These are phyloP conservation scores for Lachancea nothofagi DNA, from an alignment of 805 yeast species.

Conservation along the genomic window DNA sequence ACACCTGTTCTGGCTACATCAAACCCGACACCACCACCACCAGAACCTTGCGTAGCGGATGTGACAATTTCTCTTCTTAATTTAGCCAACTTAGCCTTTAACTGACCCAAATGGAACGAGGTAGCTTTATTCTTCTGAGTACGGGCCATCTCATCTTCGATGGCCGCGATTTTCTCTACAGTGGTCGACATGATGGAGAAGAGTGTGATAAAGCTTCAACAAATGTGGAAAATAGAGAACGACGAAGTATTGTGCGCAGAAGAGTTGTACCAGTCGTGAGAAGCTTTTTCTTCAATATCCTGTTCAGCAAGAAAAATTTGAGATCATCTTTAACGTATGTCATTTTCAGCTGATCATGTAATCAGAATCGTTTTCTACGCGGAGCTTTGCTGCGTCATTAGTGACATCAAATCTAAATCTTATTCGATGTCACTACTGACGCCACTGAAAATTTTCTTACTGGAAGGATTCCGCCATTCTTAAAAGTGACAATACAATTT, in stretches of 20 bases:
- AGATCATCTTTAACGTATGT: neutral
- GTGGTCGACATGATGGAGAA: constrained; percentile 49
- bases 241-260: too few relatives aligned
- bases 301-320: neutral
- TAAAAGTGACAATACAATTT: neutral
- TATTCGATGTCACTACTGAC: neutral
- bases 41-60: constrained; percentile 63
- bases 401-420: too few relatives aligned
- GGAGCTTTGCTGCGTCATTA: neutral
- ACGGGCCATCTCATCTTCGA: constrained; percentile 96
- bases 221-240: too few relatives aligned
- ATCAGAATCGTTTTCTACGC: neutral
- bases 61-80: constrained; percentile 85
- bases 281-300: too few relatives aligned
- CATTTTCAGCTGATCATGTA: neutral
- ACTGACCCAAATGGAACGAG: constrained; percentile 92
- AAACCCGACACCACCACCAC: constrained; percentile 94
- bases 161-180: constrained; percentile 71
- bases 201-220: too few relatives aligned
- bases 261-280: too few relatives aligned
- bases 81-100: constrained; percentile 94
- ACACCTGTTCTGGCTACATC: constrained; percentile 99
- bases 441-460: neutral
- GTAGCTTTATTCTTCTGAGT: constrained; percentile 99
- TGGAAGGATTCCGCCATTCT: neutral